A percentile compares a stretch with the other conserved stretches of the same genome.
Conservation (phyloP, 108 stramenopile species). For the Cyclotella cryptica region DNA sequence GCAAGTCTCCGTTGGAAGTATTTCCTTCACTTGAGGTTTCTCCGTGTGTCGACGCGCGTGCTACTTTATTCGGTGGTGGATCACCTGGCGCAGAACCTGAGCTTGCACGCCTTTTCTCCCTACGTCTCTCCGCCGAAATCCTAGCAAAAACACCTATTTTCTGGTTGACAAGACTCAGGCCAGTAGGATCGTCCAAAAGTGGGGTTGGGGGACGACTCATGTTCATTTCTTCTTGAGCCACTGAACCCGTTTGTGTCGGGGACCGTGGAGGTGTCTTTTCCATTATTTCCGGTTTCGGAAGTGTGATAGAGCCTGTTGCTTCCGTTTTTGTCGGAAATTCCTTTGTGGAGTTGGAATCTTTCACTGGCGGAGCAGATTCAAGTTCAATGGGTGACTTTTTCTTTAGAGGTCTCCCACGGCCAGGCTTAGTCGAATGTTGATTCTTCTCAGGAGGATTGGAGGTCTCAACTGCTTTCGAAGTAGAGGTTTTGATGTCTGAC, state of each 20-base stretch:
- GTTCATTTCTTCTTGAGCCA: not conserved
- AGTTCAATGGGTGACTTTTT: no score
- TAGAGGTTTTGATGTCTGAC: not conserved
- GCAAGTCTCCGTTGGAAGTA: not conserved
- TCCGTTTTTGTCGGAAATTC: no score
- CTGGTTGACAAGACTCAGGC: not conserved
- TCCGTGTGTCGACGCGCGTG: not conserved
- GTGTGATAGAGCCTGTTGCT: no score
- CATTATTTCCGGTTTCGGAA: no score
- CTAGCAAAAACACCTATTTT: not conserved
- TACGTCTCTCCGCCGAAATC: not conserved
- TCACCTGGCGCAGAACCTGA: not conserved
- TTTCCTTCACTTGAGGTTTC: not conserved
- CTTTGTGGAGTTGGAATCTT: no score
- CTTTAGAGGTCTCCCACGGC: no score
- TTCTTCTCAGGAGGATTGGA: no score
- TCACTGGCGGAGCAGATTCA: no score
- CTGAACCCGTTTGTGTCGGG: not conserved
- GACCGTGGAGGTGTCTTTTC: not conserved
- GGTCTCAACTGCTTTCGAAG: not conserved
- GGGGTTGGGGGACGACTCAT: not conserved
- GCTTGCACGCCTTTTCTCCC: not conserved
- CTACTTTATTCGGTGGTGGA: not conserved
- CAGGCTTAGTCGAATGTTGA: no score
- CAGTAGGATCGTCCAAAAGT: not conserved